phyloP scores from a whole-genome alignment of 345 rosid species.

The Balakata baccata region DNA sequence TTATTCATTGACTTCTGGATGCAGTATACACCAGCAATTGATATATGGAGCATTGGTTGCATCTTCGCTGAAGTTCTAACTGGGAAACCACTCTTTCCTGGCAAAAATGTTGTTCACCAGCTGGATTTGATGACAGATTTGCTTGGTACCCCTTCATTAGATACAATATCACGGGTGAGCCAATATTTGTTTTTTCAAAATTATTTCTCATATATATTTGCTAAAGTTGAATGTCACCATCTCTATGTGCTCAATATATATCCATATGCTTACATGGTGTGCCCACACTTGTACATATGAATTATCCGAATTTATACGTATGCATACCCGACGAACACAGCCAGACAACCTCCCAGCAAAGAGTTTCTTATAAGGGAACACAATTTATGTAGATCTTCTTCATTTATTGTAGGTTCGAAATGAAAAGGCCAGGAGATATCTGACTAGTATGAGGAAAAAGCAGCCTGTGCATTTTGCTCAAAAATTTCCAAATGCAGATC shows the following conservation, averaged over 20 bases:
- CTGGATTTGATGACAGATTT: constrained; percentile 94
- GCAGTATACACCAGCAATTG: constrained; percentile 97
- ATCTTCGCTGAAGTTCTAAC: constrained; percentile 89
- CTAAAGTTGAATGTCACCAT: background rate
- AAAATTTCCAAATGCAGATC: constrained; percentile 83
- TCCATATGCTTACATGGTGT: background rate
- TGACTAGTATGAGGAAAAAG: constrained; percentile 93
- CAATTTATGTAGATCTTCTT: background rate
- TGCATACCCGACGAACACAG: background rate
- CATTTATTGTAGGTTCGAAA: constrained; percentile 63
- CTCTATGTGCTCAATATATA: background rate
- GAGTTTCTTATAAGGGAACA: background rate
- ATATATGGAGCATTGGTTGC: constrained; percentile 97
- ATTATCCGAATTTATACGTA: background rate
- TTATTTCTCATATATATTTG: background rate
- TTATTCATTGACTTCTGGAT: constrained; percentile 19
- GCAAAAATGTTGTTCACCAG: constrained; percentile 96
- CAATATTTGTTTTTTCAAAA: background rate
- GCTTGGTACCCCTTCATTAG: constrained; percentile 88
- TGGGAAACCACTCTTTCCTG: constrained; percentile 90
- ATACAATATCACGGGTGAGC: constrained; percentile 77
- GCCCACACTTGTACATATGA: background rate
- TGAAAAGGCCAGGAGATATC: constrained; percentile 89
- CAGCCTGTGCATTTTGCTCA: constrained; percentile 64
- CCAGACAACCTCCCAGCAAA: background rate